Evolutionary conservation across 1,284 basidiomycete species (phyloP).

Genomic region (Malassezia slooffiae): DNA sequence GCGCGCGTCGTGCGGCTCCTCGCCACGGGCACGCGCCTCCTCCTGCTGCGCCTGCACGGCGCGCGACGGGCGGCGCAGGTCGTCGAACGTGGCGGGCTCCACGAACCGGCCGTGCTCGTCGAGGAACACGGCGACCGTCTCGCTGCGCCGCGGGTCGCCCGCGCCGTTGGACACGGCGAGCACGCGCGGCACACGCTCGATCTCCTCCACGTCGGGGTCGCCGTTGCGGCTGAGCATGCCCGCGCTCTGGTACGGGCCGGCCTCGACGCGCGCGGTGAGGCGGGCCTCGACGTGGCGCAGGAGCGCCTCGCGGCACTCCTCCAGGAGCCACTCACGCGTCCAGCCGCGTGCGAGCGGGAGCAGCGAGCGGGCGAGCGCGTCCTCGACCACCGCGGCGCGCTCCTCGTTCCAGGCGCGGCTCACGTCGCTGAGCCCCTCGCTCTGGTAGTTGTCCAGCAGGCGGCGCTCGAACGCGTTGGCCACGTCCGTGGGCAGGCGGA

Average conservation of each 20-base stretch:
- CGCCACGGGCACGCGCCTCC: conserved; percentile 50
- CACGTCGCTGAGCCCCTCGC: conserved; percentile 72
- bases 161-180: conserved; percentile 88
- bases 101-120: conserved; percentile 79
- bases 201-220: conserved; percentile 51
- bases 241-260: conserved; percentile 58
- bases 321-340: conserved; percentile 76
- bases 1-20: conserved; percentile 46
- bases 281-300: conserved; percentile 29
- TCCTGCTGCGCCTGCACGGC: conserved; percentile 50
- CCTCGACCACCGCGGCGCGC: conserved; percentile 65
- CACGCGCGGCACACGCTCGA: conserved; percentile 65
- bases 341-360: conserved; percentile 73
- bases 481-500: conserved; percentile 52
- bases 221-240: conserved; percentile 35
- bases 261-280: conserved; percentile 47
- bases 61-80: conserved; percentile 27
- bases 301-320: conserved; percentile 69
- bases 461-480: conserved; percentile 26
- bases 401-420: conserved; percentile 87
- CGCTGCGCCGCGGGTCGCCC: conserved; percentile 82
- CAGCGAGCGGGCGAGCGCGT: conserved; percentile 66
- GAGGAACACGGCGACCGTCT: conserved; percentile 70
- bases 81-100: conserved; percentile 78
- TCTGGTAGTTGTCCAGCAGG: conserved; percentile 70